These are phyloP conservation scores for Penicillium egyptiacum DNA, from an alignment of 495 filamentous ascomycete genomes.

Conservation along the genomic window DNA sequence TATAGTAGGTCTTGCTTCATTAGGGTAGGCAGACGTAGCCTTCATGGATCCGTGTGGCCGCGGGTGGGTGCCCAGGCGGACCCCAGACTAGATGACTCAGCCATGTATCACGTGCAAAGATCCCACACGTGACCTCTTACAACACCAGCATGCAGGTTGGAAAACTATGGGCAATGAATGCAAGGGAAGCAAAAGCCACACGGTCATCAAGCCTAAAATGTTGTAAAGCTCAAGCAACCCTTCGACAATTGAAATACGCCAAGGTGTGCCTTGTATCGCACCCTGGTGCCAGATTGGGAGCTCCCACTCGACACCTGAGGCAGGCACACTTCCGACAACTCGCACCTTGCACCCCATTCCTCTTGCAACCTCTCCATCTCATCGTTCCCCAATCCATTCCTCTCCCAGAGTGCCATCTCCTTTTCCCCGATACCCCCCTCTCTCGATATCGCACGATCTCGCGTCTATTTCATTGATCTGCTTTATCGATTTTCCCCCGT, in stretches of 20 bases:
- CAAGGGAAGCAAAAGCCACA: not conserved
- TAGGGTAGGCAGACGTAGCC: not conserved
- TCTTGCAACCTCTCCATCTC: slow-evolving; percentile 27
- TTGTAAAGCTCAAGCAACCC: not conserved
- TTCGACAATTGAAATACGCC: not conserved
- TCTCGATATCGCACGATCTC: slow-evolving; percentile 15
- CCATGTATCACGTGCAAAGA: not conserved
- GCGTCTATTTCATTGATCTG: slow-evolving; percentile 21
- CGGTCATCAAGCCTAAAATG: not conserved
- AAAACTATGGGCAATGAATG: not conserved
- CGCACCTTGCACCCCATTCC: slow-evolving; percentile 32
- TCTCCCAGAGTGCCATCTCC: slow-evolving; percentile 24
- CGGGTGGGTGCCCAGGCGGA: not conserved
- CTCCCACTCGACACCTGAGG: slow-evolving; percentile 28
- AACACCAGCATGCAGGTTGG: not conserved
- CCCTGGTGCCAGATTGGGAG: slow-evolving; percentile 18
- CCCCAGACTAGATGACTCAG: slow-evolving; percentile 4
- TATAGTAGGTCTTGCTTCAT: not conserved
- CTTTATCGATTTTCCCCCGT: slow-evolving; percentile 18
- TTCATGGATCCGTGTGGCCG: not conserved
- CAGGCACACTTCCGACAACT: slow-evolving; percentile 29
- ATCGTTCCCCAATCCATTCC: slow-evolving; percentile 26
- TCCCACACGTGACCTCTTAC: not conserved
- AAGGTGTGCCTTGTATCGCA: not conserved
- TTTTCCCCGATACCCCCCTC: slow-evolving; percentile 15